Evolutionary conservation across 2,329 filamentous ascomycete species (phyloP), one percentile per base, ranked within the genome.

Genomic region (Clonostachys sp.): DNA sequence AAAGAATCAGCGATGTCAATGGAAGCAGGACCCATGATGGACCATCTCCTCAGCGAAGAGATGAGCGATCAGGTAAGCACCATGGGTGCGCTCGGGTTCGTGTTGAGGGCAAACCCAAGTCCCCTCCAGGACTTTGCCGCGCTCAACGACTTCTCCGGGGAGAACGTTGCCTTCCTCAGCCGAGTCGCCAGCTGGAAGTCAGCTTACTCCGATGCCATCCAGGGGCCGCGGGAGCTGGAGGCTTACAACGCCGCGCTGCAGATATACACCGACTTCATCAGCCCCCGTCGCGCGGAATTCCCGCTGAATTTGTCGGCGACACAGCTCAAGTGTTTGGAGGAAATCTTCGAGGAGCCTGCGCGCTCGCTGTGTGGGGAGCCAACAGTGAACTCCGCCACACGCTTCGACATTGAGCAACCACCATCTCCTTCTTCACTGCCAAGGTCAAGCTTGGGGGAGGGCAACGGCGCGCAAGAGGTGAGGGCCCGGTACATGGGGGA

Each of bases 121-220:
- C 78, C 80, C 0, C 71, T 88, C 0, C 79, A 84, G 48, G 65
- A 80, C 45, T 88, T 85, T 59, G 83, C 84, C 0, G 83, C 83
- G 0, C 69, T 79, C 2, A 73, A 77, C 34, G 84, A 87, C 54
- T 86, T 87, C 57, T 86, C 83, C 0, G 84, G 83, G 13, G 84
- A 88, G 60, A 88, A 88, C 57, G 83, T 87, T 53, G 77, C 81
- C 34, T 87, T 87, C 59, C 66, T 87, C 3, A 80, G 72, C 9
- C 67, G 70, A n/a, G 74, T 84, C 2, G 65, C 72, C 2, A 68
- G 73, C 42, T 68, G 65, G 65, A 63, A 63, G 51, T 44, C 46
- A 5, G 53, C 53, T 24, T 64, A 61, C 17, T 44, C 59, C 16
- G 24, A 30, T 30, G 45, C 53, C 5, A 50, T 56, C 14, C 56